Conservation (phyloP, 2,329 filamentous ascomycete genomes). For the Fusarium praegraminearum region DNA sequence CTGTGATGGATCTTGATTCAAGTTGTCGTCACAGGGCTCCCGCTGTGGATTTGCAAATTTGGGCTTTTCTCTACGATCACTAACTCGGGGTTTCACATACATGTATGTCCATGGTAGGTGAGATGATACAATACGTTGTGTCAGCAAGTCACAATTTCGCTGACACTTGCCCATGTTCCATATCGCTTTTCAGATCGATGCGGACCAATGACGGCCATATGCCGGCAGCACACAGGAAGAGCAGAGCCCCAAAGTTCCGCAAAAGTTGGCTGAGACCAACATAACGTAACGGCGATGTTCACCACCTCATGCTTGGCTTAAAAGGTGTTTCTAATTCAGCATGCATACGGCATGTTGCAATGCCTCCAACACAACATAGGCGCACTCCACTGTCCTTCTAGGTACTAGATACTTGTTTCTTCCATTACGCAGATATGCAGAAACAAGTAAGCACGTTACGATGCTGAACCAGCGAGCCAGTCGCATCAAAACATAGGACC, state of each 20-base stretch:
- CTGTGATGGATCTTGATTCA: slow-evolving; percentile 9
- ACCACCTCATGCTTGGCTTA: slow-evolving; percentile 9
- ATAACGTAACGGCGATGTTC: slow-evolving; percentile 20
- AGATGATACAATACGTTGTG: slow-evolving; percentile 1
- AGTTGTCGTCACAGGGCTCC: slow-evolving; percentile 20
- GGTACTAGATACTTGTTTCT: slow-evolving; percentile 10
- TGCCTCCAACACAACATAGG: neutral
- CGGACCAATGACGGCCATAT: slow-evolving; percentile 35
- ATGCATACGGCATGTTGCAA: slow-evolving; percentile 16
- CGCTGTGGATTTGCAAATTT: slow-evolving; percentile 25
- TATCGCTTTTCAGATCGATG: slow-evolving; percentile 12
- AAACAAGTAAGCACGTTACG: slow-evolving; percentile 3
- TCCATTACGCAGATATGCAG: slow-evolving; percentile 11
- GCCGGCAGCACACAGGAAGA: slow-evolving; percentile 13
- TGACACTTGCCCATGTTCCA: slow-evolving; percentile 4
- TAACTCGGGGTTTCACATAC: slow-evolving; percentile 5
- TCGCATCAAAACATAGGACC: slow-evolving; percentile 8
- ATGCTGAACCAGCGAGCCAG: slow-evolving; percentile 24
- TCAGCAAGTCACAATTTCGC: slow-evolving; percentile 7
- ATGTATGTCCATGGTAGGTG: neutral
- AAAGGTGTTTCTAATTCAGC: slow-evolving; percentile 13
- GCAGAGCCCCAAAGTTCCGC: slow-evolving; percentile 38
- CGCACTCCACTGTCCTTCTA: slow-evolving; percentile 20
- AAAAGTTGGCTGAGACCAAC: slow-evolving; percentile 28
- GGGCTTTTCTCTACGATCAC: neutral